A percentile compares a stretch with the other conserved stretches of the same genome.
These are phyloP conservation scores for Erodium texanum DNA, from an alignment of 441 rosid species.

Conservation along the genomic window DNA sequence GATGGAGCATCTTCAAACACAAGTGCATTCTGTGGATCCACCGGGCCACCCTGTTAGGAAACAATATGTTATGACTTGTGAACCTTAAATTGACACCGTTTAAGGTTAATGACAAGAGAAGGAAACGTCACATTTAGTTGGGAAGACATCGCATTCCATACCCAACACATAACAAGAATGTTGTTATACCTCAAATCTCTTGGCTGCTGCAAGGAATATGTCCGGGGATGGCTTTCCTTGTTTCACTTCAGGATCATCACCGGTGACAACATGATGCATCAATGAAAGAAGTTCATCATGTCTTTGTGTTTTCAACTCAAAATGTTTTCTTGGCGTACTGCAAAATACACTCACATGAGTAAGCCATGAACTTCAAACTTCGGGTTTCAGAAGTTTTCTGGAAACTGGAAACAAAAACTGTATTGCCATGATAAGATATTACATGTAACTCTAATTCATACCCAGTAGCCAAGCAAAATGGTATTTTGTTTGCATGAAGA, in stretches of 20 bases:
- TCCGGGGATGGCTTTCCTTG: constrained; percentile 90
- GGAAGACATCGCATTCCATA: not conserved
- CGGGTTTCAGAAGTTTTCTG: not conserved
- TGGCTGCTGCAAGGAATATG: constrained; percentile 76
- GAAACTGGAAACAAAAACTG: not conserved
- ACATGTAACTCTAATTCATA: constrained; percentile 21
- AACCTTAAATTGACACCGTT: not conserved
- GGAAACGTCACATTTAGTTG: not conserved
- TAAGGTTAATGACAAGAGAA: not conserved
- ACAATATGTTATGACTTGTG: constrained; percentile 12
- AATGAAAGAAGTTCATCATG: constrained; percentile 67
- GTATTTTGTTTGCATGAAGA: constrained; percentile 76
- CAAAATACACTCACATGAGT: constrained; percentile 12
- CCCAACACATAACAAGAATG: no score
- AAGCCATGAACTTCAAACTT: not conserved
- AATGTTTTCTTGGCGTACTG: constrained; percentile 75
- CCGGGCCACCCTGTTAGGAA: constrained; percentile 46
- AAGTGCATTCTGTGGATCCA: constrained; percentile 43
- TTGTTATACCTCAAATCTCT: constrained; percentile 71
- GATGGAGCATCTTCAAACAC: constrained; percentile 96
- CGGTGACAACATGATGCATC: constrained; percentile 87
- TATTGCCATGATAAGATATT: not conserved
- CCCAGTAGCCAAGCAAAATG: constrained; percentile 82
- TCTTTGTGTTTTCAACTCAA: constrained; percentile 67
- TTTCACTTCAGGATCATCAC: constrained; percentile 93